Evolutionary conservation across 176 grass and related monocot species (phyloP).

Genomic region (Metroxylon sagu): DNA sequence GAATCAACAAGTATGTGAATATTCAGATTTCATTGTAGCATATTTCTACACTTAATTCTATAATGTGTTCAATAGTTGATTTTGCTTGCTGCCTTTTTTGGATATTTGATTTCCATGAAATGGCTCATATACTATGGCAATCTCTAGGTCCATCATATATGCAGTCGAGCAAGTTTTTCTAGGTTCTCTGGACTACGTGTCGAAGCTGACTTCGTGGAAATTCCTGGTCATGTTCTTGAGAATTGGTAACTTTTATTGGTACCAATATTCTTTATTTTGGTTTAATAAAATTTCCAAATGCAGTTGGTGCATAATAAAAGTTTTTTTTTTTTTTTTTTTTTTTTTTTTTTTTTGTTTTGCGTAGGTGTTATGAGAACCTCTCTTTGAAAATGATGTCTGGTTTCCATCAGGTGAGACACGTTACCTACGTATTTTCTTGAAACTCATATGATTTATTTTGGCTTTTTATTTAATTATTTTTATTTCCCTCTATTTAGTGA

Average conservation of each 20-base stretch:
- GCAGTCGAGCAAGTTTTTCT: slow-evolving; percentile 65
- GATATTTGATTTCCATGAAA: too few relatives aligned
- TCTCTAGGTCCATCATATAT: slow-evolving; percentile 85
- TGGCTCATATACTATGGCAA: background rate
- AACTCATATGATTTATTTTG: background rate
- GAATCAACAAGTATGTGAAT: too few relatives aligned
- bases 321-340: slow-evolving; percentile 8
- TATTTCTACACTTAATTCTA: too few relatives aligned
- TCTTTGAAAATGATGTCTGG: slow-evolving; percentile 98
- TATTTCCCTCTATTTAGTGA: too few relatives aligned
- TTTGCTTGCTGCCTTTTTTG: too few relatives aligned
- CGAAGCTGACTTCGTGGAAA: slow-evolving; percentile 81
- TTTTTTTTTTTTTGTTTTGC: background rate
- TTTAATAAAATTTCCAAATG: background rate
- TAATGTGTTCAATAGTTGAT: too few relatives aligned
- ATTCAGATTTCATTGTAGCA: too few relatives aligned
- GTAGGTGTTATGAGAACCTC: slow-evolving; percentile 85
- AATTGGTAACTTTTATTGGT: slow-evolving; percentile 48
- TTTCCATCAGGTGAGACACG: slow-evolving; percentile 61
- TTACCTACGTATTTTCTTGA: background rate
- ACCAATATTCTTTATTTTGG: background rate
- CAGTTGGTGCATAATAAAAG: background rate
- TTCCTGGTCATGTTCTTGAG: slow-evolving; percentile 80
- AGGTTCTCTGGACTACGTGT: slow-evolving; percentile 67
- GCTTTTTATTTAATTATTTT: too few relatives aligned